These are phyloP conservation scores for Russula lepida DNA, from an alignment of 768 basidiomycete species.

Conservation along the genomic window DNA sequence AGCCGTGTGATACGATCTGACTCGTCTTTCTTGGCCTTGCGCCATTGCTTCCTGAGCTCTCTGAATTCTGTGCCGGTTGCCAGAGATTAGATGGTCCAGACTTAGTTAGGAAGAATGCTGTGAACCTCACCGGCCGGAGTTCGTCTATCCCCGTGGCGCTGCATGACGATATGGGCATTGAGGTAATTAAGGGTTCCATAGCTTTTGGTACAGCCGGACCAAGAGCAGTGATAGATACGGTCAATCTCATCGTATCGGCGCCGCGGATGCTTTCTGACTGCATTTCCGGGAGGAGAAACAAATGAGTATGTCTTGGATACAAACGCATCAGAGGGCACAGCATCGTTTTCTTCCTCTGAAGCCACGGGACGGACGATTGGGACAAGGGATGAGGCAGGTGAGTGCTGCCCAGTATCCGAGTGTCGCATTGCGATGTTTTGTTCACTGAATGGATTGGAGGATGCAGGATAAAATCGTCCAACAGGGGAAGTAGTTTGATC, in stretches of 20 bases:
- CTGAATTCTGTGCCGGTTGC: slow-evolving; percentile 72
- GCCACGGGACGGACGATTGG: slow-evolving; percentile 16
- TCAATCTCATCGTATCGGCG: slow-evolving; percentile 93
- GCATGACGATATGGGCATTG: slow-evolving; percentile 98
- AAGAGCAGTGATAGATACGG: slow-evolving; percentile 79
- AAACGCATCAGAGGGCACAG: slow-evolving; percentile 11
- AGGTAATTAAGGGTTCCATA: slow-evolving; percentile 96
- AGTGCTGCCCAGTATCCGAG: slow-evolving; percentile 7
- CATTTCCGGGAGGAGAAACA: slow-evolving; percentile 71
- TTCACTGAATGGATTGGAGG: slow-evolving; percentile 13
- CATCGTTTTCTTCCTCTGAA: slow-evolving; percentile 24
- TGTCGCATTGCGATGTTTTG: slow-evolving; percentile 1
- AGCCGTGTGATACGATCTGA: slow-evolving; percentile 9
- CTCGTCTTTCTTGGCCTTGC: slow-evolving; percentile 81
- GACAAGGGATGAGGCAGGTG: slow-evolving; percentile 10
- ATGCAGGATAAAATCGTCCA: slow-evolving; percentile 3
- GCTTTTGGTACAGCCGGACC: slow-evolving; percentile 53
- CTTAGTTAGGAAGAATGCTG: background rate
- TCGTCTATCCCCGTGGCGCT: slow-evolving; percentile 87
- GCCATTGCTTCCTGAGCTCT: slow-evolving; percentile 93
- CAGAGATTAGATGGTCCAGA: slow-evolving; percentile 16
- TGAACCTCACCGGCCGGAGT: slow-evolving; percentile 72
- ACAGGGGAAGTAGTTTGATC: slow-evolving; percentile 4
- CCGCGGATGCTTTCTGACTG: slow-evolving; percentile 76
- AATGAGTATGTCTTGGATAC: slow-evolving; percentile 67